These are phyloP conservation scores for Trichothecium roseum DNA, from an alignment of 2,329 filamentous ascomycete genomes.

Conservation along the genomic window DNA sequence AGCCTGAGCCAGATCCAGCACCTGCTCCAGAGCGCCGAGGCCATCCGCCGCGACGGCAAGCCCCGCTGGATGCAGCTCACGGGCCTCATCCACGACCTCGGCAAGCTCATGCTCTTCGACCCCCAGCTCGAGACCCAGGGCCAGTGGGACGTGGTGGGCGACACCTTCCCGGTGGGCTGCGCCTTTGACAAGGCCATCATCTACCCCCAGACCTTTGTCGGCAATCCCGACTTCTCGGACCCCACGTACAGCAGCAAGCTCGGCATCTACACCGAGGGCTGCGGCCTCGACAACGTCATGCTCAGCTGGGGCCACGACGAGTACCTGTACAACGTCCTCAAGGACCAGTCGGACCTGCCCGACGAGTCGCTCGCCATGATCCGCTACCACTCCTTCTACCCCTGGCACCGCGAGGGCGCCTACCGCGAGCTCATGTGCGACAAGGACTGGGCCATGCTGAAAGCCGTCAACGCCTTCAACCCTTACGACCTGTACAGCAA, in stretches of 20 bases:
- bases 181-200: constrained; percentile 68
- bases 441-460: constrained; percentile 69
- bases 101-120: constrained; percentile 73
- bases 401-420: constrained; percentile 76
- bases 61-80: constrained; percentile 74
- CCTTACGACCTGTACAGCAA: constrained; percentile 90
- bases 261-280: constrained; percentile 71
- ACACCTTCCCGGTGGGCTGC: constrained; percentile 73
- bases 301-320: constrained; percentile 86
- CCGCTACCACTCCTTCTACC: constrained; percentile 85
- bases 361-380: constrained; percentile 85
- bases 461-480: constrained; percentile 77
- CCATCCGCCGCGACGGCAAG: constrained; percentile 76
- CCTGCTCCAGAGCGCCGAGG: constrained; percentile 78
- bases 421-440: constrained; percentile 77
- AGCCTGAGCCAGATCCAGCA: constrained; percentile 82
- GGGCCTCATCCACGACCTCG: constrained; percentile 68
- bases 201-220: constrained; percentile 66
- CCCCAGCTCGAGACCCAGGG: constrained; percentile 55
- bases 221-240: constrained; percentile 65
- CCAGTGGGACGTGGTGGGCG: constrained; percentile 89
- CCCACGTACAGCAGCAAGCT: constrained; percentile 63
- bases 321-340: constrained; percentile 78
- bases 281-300: constrained; percentile 81
- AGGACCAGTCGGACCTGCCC: constrained; percentile 70